Evolutionary conservation across 495 filamentous ascomycete genomes (phyloP).

Genomic region (Usnea hakonensis): DNA sequence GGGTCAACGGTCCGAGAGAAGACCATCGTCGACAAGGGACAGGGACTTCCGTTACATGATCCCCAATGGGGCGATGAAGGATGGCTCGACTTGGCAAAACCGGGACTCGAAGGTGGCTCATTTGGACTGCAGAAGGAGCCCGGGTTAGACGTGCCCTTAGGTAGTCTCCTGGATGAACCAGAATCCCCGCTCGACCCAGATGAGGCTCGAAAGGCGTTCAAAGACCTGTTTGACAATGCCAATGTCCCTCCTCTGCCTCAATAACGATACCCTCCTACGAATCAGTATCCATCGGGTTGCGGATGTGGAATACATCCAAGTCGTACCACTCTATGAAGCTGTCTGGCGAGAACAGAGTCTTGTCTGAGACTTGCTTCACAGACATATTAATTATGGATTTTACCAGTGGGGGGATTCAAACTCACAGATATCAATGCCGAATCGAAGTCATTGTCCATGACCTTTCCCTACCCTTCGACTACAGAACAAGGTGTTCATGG

Average conservation of each 20-base stretch:
- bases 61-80: slow-evolving; percentile 23
- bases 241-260: slow-evolving; percentile 4
- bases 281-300: neutral
- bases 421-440: neutral
- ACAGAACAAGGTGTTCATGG: neutral
- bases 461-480: neutral
- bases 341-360: neutral
- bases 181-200: neutral
- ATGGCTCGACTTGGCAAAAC: slow-evolving; percentile 13
- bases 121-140: neutral
- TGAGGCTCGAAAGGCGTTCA: neutral
- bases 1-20: neutral
- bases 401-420: neutral
- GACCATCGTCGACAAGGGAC: slow-evolving; percentile 19
- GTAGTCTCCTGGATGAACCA: neutral
- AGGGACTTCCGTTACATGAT: slow-evolving; percentile 20
- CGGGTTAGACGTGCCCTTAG: neutral
- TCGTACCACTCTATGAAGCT: neutral
- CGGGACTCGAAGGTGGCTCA: neutral
- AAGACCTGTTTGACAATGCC: neutral
- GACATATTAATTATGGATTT: neutral
- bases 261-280: neutral
- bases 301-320: neutral
- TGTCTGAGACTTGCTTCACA: neutral
- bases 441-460: neutral